Conservation (phyloP, 2,329 filamentous ascomycete genomes). For the Furcasterigmium sp. region DNA sequence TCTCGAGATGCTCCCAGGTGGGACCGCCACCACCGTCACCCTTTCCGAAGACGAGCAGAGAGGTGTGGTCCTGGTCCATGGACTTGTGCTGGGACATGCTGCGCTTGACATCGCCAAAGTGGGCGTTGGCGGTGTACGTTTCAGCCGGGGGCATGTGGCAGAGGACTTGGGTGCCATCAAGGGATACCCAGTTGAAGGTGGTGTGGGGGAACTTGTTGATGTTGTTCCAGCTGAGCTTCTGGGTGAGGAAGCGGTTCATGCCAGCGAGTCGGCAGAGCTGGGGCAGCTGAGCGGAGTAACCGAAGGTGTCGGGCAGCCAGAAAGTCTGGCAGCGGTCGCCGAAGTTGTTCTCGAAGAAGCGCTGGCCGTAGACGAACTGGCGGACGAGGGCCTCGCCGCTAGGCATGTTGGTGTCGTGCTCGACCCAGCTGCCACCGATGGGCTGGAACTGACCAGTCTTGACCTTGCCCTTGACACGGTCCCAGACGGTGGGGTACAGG, state of each 20-base stretch:
- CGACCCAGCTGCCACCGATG: conserved; percentile 96
- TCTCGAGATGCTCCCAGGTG: conserved; percentile 90
- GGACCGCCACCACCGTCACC: conserved; percentile 94
- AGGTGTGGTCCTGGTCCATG: conserved; percentile 86
- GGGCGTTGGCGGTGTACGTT: conserved; percentile 89
- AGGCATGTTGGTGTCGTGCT: conserved; percentile 97
- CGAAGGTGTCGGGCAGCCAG: conserved; percentile 97
- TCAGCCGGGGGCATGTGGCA: conserved; percentile 97
- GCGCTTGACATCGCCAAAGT: conserved; percentile 90
- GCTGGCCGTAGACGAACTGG: conserved; percentile 92
- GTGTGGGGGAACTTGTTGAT: conserved; percentile 99
- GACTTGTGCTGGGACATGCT: conserved; percentile 93
- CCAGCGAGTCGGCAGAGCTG: conserved; percentile 91
- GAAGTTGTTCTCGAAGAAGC: conserved; percentile 91
- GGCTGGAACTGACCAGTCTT: conserved; percentile 88
- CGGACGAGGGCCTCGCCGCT: conserved; percentile 90
- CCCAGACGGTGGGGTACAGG: conserved; percentile 81
- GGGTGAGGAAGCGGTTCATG: conserved; percentile 94
- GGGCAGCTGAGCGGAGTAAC: conserved; percentile 90
- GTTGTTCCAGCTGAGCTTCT: conserved; percentile 99
- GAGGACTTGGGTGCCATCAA: conserved; percentile 93
- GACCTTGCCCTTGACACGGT: conserved; percentile 86
- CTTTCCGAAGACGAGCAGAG: conserved; percentile 90
- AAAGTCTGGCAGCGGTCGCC: conserved; percentile 86
- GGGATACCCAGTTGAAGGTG: conserved; percentile 96